Evolutionary conservation across 305 asterid species (phyloP).

Genomic region (Solanum hybrid): DNA sequence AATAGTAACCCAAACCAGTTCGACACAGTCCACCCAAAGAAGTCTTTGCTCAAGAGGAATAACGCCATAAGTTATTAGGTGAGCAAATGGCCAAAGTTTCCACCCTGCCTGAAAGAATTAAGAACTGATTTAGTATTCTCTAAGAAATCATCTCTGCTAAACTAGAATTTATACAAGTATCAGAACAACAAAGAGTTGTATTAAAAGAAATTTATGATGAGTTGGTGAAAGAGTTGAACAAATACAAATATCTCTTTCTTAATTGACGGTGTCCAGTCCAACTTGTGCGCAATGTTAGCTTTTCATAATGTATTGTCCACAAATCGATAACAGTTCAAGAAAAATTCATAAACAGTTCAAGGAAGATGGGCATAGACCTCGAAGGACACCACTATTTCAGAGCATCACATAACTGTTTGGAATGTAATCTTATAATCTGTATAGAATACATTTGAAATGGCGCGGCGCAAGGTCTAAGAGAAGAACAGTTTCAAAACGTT

Average conservation of each 20-base stretch:
- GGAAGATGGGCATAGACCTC: not conserved
- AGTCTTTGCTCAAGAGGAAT: conserved; percentile 38
- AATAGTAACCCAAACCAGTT: conserved; percentile 42
- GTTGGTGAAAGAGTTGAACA: not conserved
- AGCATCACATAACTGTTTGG: not conserved
- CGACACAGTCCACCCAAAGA: conserved; percentile 38
- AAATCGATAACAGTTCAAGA: not conserved
- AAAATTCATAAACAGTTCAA: not conserved
- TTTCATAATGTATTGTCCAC: not conserved
- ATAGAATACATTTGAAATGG: not conserved
- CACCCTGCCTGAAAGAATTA: conserved; percentile 33
- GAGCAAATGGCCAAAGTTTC: conserved; percentile 52
- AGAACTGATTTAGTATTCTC: not conserved
- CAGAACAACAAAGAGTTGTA: not conserved
- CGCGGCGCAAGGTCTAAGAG: not conserved
- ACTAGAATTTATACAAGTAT: not conserved
- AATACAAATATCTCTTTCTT: not conserved
- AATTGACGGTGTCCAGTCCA: not conserved
- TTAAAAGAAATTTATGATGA: not conserved
- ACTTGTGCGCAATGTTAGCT: not conserved
- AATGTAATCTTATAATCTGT: not conserved
- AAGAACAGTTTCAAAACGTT: not conserved
- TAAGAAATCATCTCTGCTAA: not conserved
- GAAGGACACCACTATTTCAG: not conserved
- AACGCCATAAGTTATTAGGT: conserved; percentile 34